Conservation (phyloP, 1,139 yeast genomes). For the Geotrichum carabidarum region DNA sequence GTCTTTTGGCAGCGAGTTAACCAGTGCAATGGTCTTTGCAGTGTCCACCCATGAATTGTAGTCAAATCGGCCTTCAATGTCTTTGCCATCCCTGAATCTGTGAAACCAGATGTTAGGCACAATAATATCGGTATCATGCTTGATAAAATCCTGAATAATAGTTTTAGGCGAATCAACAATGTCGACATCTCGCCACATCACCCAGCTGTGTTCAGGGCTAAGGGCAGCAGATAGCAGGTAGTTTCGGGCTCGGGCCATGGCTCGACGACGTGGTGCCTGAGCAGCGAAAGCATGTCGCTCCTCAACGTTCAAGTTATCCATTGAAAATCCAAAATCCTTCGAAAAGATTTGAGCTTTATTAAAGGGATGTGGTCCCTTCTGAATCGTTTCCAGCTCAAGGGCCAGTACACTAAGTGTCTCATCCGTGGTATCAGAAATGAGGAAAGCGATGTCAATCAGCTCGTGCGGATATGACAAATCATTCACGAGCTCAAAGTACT, state of each 20-base stretch:
- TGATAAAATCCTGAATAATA: slow-evolving; percentile 74
- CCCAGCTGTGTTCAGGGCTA: slow-evolving; percentile 87
- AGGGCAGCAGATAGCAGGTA: slow-evolving; percentile 76
- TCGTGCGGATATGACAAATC: slow-evolving; percentile 80
- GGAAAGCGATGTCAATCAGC: slow-evolving; percentile 74
- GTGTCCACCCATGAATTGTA: slow-evolving; percentile 87
- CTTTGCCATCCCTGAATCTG: slow-evolving; percentile 73
- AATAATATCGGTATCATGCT: slow-evolving; percentile 67
- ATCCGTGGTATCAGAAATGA: slow-evolving; percentile 74
- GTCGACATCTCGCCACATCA: slow-evolving; percentile 90
- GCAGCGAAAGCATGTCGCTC: slow-evolving; percentile 86
- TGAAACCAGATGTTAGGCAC: slow-evolving; percentile 87
- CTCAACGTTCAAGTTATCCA: slow-evolving; percentile 52
- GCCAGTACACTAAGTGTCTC: slow-evolving; percentile 63
- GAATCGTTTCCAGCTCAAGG: slow-evolving; percentile 37
- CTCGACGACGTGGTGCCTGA: slow-evolving; percentile 79
- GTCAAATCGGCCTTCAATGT: slow-evolving; percentile 75
- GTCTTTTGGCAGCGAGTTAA: slow-evolving; percentile 63
- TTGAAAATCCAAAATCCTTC: slow-evolving; percentile 81
- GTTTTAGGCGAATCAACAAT: slow-evolving; percentile 78
- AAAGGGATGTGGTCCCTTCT: slow-evolving; percentile 44
- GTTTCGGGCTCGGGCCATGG: slow-evolving; percentile 88
- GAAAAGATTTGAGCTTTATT: slow-evolving; percentile 69
- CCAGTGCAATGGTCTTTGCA: slow-evolving; percentile 62
- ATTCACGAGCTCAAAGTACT: slow-evolving; percentile 81